phyloP scores from a whole-genome alignment of 192 early-diverging fungal species.

The Linnemannia hyalina region DNA sequence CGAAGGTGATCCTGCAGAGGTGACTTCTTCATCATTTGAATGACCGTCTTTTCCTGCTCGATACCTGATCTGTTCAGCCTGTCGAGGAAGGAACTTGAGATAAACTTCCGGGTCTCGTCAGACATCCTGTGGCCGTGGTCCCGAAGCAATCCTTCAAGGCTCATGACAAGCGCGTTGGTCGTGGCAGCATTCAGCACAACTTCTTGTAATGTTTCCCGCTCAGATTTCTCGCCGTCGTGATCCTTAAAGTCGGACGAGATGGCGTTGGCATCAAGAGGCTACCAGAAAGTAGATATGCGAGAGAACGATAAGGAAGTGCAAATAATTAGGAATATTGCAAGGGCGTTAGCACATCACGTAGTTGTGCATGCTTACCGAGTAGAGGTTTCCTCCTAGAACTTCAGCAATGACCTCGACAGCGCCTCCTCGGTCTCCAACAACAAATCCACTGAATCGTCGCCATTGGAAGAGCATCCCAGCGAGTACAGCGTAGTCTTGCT shows the following conservation, averaged over 20 bases:
- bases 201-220: constrained; percentile 29
- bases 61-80: constrained; percentile 40
- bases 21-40: constrained; percentile 30
- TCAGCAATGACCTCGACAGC: constrained; percentile 53
- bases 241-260: constrained; percentile 12
- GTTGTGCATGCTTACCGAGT: constrained; percentile 24
- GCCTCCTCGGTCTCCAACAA: constrained; percentile 52
- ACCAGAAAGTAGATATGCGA: not conserved
- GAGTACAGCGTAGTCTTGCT: constrained; percentile 37
- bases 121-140: constrained; percentile 54
- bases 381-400: constrained; percentile 40
- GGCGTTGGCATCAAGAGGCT: constrained; percentile 37
- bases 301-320: not conserved
- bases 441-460: constrained; percentile 50
- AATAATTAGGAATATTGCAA: not conserved
- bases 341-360: not conserved
- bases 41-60: constrained; percentile 38
- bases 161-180: constrained; percentile 52
- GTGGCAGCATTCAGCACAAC: constrained; percentile 41
- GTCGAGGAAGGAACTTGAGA: constrained; percentile 50
- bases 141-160: constrained; percentile 46
- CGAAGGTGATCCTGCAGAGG: constrained; percentile 48
- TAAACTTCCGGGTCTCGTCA: constrained; percentile 45
- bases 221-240: constrained; percentile 25
- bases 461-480: constrained; percentile 54